Conservation (phyloP, 2,329 filamentous ascomycete species). For the Sphaceloma murrayae region DNA sequence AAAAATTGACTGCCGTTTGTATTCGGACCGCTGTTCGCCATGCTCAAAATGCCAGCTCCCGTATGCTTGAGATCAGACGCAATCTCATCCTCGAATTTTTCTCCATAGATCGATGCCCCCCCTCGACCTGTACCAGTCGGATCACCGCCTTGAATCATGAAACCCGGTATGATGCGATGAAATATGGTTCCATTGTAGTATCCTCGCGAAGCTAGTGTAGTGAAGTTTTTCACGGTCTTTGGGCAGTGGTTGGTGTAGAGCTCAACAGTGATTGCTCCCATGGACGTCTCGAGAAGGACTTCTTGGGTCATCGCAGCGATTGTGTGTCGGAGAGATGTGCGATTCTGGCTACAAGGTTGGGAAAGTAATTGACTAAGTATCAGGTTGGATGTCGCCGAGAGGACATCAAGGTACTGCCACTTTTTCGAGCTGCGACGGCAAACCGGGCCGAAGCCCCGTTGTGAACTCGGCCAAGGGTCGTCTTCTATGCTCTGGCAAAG, state of each 20-base stretch:
- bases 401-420: conserved; percentile 13
- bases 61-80: conserved; percentile 70
- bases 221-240: conserved; percentile 51
- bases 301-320: conserved; percentile 57
- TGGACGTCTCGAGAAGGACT: conserved; percentile 72
- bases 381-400: no score
- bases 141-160: conserved; percentile 91
- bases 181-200: conserved; percentile 85
- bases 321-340: not conserved
- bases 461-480: not conserved
- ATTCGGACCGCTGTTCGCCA: conserved; percentile 90
- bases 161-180: conserved; percentile 90
- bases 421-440: conserved; percentile 3
- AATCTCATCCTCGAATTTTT: conserved; percentile 92
- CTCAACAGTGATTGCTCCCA: conserved; percentile 79
- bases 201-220: conserved; percentile 64
- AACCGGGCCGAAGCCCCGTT: conserved; percentile 9
- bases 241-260: conserved; percentile 66
- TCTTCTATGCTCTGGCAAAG: not conserved
- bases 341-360: not conserved
- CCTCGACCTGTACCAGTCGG: conserved; percentile 89
- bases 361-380: no score
- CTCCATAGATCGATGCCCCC: conserved; percentile 80
- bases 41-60: conserved; percentile 83
- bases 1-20: conserved; percentile 97